Evolutionary conservation across 345 rosid species (phyloP).

Genomic region (Brassica rapa): DNA sequence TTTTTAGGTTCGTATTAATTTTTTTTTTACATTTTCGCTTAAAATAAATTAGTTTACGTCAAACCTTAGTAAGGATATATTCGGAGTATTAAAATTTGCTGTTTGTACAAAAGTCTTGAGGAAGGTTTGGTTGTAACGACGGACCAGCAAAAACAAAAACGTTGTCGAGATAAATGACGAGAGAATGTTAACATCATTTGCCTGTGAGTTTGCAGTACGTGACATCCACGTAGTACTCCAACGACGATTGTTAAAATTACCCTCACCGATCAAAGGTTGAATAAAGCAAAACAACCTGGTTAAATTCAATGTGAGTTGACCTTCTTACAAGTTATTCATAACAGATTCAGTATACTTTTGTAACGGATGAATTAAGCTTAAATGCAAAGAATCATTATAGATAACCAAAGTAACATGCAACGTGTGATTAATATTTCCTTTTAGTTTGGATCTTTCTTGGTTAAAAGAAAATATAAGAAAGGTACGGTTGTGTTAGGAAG

Average conservation of each 20-base stretch:
- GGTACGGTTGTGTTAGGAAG: conserved; percentile 17
- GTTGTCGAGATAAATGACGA: conserved; percentile 15
- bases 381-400: background rate
- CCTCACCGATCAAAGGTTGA: background rate
- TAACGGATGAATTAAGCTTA: conserved; percentile 17
- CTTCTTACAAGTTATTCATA: conserved; percentile 16
- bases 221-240: conserved; percentile 33
- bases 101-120: conserved; percentile 20
- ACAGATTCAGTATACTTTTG: conserved; percentile 12
- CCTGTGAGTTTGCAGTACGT: conserved; percentile 38
- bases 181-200: conserved; percentile 30
- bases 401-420: background rate
- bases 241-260: conserved; percentile 6
- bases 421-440: conserved; percentile 18
- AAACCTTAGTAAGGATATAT: conserved; percentile 12
- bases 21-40: no score
- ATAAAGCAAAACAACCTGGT: background rate
- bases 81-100: background rate
- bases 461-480: background rate
- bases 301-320: conserved; percentile 28
- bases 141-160: conserved; percentile 34
- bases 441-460: conserved; percentile 20
- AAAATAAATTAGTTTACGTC: background rate
- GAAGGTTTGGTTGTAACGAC: conserved; percentile 52
- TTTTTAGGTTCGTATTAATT: background rate